These are phyloP conservation scores for Claviceps purpurea DNA, from an alignment of 2,329 filamentous ascomycete species.

Conservation along the genomic window DNA sequence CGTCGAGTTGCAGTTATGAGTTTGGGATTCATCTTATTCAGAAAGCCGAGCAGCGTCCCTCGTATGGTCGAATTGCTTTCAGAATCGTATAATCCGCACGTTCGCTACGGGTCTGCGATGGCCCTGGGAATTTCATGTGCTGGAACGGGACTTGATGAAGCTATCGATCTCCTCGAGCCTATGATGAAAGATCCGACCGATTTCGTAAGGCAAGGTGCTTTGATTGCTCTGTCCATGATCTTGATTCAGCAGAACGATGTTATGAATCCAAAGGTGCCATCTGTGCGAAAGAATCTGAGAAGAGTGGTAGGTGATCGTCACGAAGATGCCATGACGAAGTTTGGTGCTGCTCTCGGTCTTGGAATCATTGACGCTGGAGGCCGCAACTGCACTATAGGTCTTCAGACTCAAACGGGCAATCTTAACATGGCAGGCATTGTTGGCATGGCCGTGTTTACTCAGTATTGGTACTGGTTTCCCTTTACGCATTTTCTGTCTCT, in stretches of 20 bases:
- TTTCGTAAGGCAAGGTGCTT: constrained; percentile 90
- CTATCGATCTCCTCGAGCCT: constrained; percentile 89
- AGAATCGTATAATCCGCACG: constrained; percentile 97
- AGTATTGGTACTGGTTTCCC: constrained; percentile 99
- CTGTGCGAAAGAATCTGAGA: constrained; percentile 82
- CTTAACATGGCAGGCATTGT: constrained; percentile 98
- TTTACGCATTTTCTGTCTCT: constrained; percentile 94
- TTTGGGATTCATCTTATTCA: constrained; percentile 94
- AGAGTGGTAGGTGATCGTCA: constrained; percentile 92
- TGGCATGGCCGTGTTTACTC: constrained; percentile 94
- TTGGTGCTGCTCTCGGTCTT: constrained; percentile 82
- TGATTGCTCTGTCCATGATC: constrained; percentile 94
- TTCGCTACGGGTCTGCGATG: constrained; percentile 96
- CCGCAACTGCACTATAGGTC: constrained; percentile 93
- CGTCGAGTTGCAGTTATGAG: constrained; percentile 94
- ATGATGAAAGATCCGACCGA: constrained; percentile 99
- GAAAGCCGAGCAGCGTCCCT: constrained; percentile 91
- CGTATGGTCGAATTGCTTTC: constrained; percentile 97
- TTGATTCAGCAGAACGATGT: constrained; percentile 98
- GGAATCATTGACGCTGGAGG: constrained; percentile 97
- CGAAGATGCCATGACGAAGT: constrained; percentile 99
- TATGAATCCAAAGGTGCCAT: constrained; percentile 92
- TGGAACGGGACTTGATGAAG: constrained; percentile 88
- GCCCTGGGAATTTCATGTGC: constrained; percentile 96
- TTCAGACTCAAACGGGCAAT: constrained; percentile 96